Percentiles rank a stretch among this genome's conserved stretches.
These are phyloP conservation scores for Epichloe festucae DNA, from an alignment of 2,329 filamentous ascomycete species.

Conservation along the genomic window DNA sequence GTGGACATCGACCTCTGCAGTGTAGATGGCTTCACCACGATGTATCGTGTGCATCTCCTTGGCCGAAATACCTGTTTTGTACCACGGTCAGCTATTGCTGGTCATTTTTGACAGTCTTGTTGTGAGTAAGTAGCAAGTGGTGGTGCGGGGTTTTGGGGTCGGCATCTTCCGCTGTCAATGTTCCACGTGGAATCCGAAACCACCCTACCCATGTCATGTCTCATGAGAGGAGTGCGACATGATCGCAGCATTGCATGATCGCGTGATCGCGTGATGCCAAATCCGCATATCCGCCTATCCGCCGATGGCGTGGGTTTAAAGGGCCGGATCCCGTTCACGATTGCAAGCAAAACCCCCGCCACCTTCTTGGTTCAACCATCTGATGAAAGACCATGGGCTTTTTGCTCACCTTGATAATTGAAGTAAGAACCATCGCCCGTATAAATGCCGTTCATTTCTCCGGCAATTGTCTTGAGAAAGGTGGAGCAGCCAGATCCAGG, in stretches of 20 bases:
- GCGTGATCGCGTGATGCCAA: background rate
- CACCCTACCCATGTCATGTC: background rate
- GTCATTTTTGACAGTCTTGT: background rate
- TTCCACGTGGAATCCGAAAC: conserved; percentile 1
- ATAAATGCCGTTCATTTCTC: conserved; percentile 69
- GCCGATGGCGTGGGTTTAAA: background rate
- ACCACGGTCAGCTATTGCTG: conserved; percentile 6
- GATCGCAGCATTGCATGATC: background rate
- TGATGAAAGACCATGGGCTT: background rate
- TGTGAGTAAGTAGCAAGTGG: background rate
- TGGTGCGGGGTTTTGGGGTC: background rate
- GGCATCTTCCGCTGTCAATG: conserved; percentile 4
- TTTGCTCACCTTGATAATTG: conserved; percentile 61
- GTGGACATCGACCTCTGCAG: conserved; percentile 71
- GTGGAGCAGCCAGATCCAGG: conserved; percentile 70
- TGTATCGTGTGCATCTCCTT: conserved; percentile 67
- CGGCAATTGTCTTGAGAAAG: conserved; percentile 71
- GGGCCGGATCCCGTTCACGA: conserved; percentile 2
- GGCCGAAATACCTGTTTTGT: conserved; percentile 42
- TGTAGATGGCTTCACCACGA: conserved; percentile 78
- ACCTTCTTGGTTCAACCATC: background rate
- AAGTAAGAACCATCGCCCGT: conserved; percentile 59
- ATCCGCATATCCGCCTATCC: background rate
- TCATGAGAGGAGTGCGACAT: background rate
- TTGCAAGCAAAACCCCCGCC: background rate